phyloP scores from a whole-genome alignment of 2,329 filamentous ascomycete species.

The Cladosporium sp. region DNA sequence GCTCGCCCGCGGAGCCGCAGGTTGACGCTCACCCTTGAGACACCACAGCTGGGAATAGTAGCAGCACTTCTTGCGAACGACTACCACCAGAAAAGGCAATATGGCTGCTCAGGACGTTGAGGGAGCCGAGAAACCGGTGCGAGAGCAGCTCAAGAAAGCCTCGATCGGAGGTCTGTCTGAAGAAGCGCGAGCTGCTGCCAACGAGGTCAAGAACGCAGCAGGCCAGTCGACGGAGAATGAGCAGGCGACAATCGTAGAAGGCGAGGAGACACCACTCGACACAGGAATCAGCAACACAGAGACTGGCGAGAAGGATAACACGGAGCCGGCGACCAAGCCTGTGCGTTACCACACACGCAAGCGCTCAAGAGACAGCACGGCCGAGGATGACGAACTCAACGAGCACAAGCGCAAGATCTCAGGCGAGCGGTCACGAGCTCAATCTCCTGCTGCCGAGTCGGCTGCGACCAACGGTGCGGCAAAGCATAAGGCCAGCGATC shows the following conservation, averaged over 20 bases:
- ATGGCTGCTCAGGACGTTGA: conserved; percentile 43
- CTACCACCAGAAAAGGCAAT: neutral
- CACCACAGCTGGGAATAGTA: neutral
- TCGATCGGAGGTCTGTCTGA: conserved; percentile 48
- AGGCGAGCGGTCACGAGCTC: conserved; percentile 32
- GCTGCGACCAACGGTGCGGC: neutral
- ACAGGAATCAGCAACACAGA: conserved; percentile 17
- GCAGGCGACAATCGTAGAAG: conserved; percentile 6
- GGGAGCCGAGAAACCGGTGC: conserved; percentile 57
- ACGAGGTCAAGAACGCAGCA: conserved; percentile 17
- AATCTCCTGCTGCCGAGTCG: conserved; percentile 23
- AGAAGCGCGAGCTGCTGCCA: conserved; percentile 19
- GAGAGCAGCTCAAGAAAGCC: conserved; percentile 63
- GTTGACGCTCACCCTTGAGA: neutral
- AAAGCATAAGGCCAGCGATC: conserved; percentile 7
- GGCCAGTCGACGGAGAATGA: conserved; percentile 14
- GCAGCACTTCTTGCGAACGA: neutral
- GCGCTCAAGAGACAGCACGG: conserved; percentile 47
- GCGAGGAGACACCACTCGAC: neutral
- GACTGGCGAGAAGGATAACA: conserved; percentile 20
- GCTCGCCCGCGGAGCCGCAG: neutral
- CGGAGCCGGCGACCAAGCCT: conserved; percentile 30
- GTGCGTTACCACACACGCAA: conserved; percentile 42
- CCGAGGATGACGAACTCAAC: conserved; percentile 36
- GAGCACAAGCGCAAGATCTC: conserved; percentile 37